phyloP scores from a whole-genome alignment of 2,329 filamentous ascomycete species.

The Monilinia laxa region DNA sequence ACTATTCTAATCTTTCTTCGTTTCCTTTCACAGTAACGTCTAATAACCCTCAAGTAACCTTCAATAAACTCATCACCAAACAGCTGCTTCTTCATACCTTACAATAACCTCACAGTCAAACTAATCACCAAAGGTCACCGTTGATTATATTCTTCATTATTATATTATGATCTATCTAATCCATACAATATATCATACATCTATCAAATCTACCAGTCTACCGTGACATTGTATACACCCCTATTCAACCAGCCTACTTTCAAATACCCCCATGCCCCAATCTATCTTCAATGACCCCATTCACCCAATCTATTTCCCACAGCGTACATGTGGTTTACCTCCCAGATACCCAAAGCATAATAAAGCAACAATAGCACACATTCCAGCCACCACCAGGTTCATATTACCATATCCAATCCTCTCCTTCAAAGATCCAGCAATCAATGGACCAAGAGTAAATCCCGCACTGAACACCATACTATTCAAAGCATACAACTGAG shows the following conservation, averaged over 20 bases:
- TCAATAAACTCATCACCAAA: too few relatives aligned
- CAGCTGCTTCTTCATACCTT: too few relatives aligned
- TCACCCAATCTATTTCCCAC: background rate
- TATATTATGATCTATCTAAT: background rate
- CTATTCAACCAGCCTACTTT: too few relatives aligned
- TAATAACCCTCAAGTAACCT: too few relatives aligned
- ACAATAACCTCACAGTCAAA: too few relatives aligned
- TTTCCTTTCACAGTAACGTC: too few relatives aligned
- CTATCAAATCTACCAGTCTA: background rate
- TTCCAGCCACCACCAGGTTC: conserved; percentile 39
- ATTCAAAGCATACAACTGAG: conserved; percentile 64
- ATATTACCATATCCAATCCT: conserved; percentile 57
- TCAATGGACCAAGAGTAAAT: conserved; percentile 58
- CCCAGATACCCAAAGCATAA: conserved; percentile 34
- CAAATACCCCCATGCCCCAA: background rate
- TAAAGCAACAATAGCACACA: conserved; percentile 29
- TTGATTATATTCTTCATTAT: background rate
- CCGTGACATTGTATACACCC: too few relatives aligned
- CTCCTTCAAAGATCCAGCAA: conserved; percentile 53
- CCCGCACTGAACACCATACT: conserved; percentile 62
- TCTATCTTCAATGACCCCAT: background rate
- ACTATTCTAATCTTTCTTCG: too few relatives aligned
- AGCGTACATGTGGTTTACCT: background rate
- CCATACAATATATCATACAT: background rate
- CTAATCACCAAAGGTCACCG: too few relatives aligned